These are phyloP conservation scores for Sphagnum contortum DNA, from an alignment of 225 moss, liverwort and hornwort species.

Conservation along the genomic window DNA sequence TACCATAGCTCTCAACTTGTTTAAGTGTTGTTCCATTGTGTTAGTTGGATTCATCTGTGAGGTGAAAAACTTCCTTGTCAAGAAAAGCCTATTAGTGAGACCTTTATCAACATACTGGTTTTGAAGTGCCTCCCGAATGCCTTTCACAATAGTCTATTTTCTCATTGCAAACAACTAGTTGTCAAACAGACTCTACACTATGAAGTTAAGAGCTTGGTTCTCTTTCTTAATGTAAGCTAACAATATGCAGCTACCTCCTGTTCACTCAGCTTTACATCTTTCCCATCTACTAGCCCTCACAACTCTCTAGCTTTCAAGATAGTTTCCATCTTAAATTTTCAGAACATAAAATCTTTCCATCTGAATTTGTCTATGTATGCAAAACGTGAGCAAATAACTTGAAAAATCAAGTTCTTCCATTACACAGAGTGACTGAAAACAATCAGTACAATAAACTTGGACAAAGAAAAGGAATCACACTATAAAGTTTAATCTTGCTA, in stretches of 20 bases:
- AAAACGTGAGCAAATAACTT: no score
- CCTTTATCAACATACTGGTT: neutral
- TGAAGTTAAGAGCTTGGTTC: neutral
- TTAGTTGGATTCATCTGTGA: neutral
- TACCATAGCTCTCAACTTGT: neutral
- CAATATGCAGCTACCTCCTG: neutral
- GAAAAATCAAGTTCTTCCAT: no score
- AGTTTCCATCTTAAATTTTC: neutral
- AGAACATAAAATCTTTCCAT: neutral
- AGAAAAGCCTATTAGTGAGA: neutral
- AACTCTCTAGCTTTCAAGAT: neutral
- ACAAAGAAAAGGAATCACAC: no score
- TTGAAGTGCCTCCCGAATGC: neutral
- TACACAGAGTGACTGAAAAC: no score
- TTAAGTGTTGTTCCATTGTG: neutral
- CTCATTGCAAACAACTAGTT: no score
- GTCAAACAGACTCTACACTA: neutral
- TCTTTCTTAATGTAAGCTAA: neutral
- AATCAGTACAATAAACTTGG: no score
- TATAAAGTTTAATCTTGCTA: no score
- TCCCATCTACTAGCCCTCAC: neutral
- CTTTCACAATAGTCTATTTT: neutral
- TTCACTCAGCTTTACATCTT: neutral
- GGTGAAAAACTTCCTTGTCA: neutral
- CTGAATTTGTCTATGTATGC: no score